A percentile compares a stretch with the other conserved stretches of the same genome.
Evolutionary conservation across 1,284 basidiomycete species (phyloP).

Genomic region (Pseudozyma thailandica): DNA sequence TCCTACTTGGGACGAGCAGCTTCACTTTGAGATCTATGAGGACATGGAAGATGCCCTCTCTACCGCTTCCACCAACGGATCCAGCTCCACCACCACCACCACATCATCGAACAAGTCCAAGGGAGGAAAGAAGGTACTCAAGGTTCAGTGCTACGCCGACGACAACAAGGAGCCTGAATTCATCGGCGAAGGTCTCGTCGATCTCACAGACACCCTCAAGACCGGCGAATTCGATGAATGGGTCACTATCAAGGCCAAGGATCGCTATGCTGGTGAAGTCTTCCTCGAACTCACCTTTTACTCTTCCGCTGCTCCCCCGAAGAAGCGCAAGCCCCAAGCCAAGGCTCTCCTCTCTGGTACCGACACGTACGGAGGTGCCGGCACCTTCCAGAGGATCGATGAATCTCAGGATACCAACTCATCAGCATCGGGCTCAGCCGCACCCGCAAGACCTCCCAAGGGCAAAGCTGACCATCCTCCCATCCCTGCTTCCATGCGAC

Average conservation of each 20-base stretch:
- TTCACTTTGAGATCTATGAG: constrained; percentile 89
- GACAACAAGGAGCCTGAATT: constrained; percentile 93
- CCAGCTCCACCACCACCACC: constrained; percentile 34
- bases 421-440: constrained; percentile 17
- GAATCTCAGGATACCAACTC: constrained; percentile 34
- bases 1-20: constrained; percentile 98
- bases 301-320: constrained; percentile 59
- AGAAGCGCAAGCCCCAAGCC: constrained; percentile 46
- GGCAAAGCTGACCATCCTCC: constrained; percentile 37
- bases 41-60: constrained; percentile 76
- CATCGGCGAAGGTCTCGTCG: constrained; percentile 89
- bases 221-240: constrained; percentile 98
- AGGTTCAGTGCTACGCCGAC: constrained; percentile 89
- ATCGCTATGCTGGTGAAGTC: constrained; percentile 65
- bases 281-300: constrained; percentile 67
- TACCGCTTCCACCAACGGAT: constrained; percentile 62
- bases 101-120: constrained; percentile 69
- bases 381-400: constrained; percentile 52
- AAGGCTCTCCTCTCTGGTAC: constrained; percentile 38
- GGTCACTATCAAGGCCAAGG: constrained; percentile 74
- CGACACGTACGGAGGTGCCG: constrained; percentile 61
- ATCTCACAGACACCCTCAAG: constrained; percentile 87
- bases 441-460: constrained; percentile 40
- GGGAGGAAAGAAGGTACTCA: constrained; percentile 81
- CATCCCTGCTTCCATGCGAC: constrained; percentile 56